phyloP scores from a whole-genome alignment of 179 eudicot genomes.

The Gypsophila paniculata region DNA sequence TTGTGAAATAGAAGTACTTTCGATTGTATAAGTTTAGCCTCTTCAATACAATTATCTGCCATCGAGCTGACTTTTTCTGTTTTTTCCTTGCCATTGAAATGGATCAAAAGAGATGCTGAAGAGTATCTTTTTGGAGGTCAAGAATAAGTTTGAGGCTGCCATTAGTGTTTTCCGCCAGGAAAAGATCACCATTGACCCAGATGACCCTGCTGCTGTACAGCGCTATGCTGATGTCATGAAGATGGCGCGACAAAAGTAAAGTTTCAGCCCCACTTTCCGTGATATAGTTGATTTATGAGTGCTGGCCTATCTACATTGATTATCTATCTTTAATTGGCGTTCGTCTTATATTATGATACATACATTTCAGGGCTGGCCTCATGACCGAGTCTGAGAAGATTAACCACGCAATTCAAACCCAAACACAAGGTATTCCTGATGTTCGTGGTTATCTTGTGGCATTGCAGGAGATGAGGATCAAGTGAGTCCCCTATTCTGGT shows the following conservation, averaged over 20 bases:
- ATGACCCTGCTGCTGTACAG: slow-evolving; percentile 74
- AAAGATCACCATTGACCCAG: slow-evolving; percentile 93
- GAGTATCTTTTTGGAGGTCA: slow-evolving; percentile 78
- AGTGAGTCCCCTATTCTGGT: slow-evolving; percentile 42
- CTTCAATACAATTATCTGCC: slow-evolving; percentile 4
- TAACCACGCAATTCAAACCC: slow-evolving; percentile 55
- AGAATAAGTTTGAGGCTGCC: slow-evolving; percentile 91
- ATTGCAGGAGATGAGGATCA: slow-evolving; percentile 68
- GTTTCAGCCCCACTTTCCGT: slow-evolving; percentile 13
- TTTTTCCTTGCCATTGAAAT: slow-evolving; percentile 20
- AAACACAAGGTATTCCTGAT: slow-evolving; percentile 68
- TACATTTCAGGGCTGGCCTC: slow-evolving; percentile 64
- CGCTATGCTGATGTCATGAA: slow-evolving; percentile 91
- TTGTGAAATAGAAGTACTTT: neutral
- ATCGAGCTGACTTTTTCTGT: slow-evolving; percentile 15
- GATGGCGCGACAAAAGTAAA: slow-evolving; percentile 77
- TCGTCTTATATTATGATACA: slow-evolving; percentile 8
- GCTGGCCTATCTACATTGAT: neutral
- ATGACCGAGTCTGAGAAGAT: slow-evolving; percentile 79
- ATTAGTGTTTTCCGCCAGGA: slow-evolving; percentile 65
- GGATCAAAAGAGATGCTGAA: slow-evolving; percentile 76
- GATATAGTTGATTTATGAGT: neutral
- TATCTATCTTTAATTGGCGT: neutral
- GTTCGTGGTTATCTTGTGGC: slow-evolving; percentile 71
- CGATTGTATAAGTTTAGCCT: neutral